These are phyloP conservation scores for Candida dubliniensis DNA, from an alignment of 1,139 yeast genomes.

Conservation along the genomic window DNA sequence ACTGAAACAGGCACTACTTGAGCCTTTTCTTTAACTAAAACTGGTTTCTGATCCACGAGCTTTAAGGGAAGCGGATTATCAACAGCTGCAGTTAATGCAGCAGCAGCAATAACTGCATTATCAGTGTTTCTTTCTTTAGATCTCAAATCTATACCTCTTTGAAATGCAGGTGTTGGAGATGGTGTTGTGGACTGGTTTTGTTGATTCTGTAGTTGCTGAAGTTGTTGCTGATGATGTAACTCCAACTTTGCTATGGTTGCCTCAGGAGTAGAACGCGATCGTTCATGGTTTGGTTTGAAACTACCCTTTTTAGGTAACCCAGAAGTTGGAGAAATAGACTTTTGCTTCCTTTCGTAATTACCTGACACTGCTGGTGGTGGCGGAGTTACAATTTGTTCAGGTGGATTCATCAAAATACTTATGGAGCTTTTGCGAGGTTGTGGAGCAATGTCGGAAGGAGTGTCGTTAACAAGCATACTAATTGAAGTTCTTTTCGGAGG, in stretches of 20 bases:
- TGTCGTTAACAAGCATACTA: not conserved
- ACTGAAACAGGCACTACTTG: constrained; percentile 1
- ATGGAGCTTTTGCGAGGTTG: constrained; percentile 14
- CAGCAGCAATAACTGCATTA: constrained; percentile 67
- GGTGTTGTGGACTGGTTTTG: not conserved
- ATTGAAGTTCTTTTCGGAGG: not conserved
- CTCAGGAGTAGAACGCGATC: constrained; percentile 28
- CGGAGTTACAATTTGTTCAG: constrained; percentile 5
- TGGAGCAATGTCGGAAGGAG: not conserved
- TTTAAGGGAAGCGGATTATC: constrained; percentile 58
- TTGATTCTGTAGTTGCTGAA: not conserved
- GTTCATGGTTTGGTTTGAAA: constrained; percentile 21
- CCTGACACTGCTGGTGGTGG: constrained; percentile 2
- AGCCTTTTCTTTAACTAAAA: constrained; percentile 6
- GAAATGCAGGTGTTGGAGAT: constrained; percentile 14
- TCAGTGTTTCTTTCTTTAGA: constrained; percentile 37
- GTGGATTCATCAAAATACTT: constrained; percentile 14
- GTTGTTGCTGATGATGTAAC: constrained; percentile 1
- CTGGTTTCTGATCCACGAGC: constrained; percentile 4
- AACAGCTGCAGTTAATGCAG: constrained; percentile 72
- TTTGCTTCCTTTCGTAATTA: constrained; percentile 8
- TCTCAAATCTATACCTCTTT: constrained; percentile 46
- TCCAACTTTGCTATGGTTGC: constrained; percentile 7
- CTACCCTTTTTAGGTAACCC: constrained; percentile 14
- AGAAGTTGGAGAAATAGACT: constrained; percentile 12